These are phyloP conservation scores for Podospora sp. DNA, from an alignment of 495 filamentous ascomycete species.

Conservation along the genomic window DNA sequence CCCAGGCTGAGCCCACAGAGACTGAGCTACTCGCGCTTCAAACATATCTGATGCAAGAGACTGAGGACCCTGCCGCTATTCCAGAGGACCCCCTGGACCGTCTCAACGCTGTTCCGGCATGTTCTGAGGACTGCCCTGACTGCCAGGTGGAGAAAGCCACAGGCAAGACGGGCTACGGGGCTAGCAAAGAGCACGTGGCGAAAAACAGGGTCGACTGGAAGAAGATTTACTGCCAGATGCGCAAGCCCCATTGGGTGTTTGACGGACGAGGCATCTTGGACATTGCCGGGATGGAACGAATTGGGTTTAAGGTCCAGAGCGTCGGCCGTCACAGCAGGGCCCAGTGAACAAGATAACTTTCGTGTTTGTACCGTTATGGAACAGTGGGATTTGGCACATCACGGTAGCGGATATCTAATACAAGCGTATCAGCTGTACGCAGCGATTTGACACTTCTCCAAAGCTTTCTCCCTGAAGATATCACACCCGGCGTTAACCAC, in stretches of 20 bases:
- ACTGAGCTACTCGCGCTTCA: constrained; percentile 40
- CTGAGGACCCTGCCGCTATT: neutral
- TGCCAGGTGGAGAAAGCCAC: constrained; percentile 36
- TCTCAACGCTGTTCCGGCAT: constrained; percentile 39
- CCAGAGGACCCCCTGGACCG: constrained; percentile 32
- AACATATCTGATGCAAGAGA: constrained; percentile 29
- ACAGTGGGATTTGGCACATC: neutral
- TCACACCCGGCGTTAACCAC: too few species aligned
- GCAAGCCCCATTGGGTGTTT: constrained; percentile 67
- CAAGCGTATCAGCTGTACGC: neutral
- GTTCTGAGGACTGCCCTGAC: constrained; percentile 41
- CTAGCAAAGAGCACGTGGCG: constrained; percentile 31
- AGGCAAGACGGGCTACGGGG: constrained; percentile 30
- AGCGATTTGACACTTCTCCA: too few species aligned
- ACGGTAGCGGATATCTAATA: neutral
- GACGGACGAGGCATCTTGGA: constrained; percentile 69
- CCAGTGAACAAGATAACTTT: neutral
- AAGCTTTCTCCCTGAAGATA: too few species aligned
- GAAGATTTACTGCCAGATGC: constrained; percentile 56
- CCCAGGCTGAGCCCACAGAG: constrained; percentile 32
- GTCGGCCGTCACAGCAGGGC: constrained; percentile 44
- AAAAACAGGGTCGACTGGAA: constrained; percentile 54
- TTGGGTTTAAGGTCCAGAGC: constrained; percentile 60
- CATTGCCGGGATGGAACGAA: constrained; percentile 51
- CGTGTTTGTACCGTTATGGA: neutral